phyloP scores from a whole-genome alignment of 2,329 filamentous ascomycete species.

The Rhytidhysteron rufulum region DNA sequence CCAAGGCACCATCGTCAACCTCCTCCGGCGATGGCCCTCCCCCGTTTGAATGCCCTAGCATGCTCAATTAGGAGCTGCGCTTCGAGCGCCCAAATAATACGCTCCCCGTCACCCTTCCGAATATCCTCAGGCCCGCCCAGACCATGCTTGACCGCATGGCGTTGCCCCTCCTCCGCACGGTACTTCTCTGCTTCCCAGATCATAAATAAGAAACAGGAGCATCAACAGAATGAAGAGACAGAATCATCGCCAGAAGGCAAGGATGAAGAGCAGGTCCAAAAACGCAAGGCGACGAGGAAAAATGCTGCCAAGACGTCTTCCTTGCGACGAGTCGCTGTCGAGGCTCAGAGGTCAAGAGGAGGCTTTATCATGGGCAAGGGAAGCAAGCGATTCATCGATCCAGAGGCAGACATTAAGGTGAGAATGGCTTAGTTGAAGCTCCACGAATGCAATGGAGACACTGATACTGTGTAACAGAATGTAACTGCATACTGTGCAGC shows the following conservation, averaged over 20 bases:
- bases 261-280: conserved; percentile 17
- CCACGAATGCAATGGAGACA: too few species aligned
- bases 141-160: conserved; percentile 1
- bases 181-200: conserved; percentile 10
- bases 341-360: conserved; percentile 65
- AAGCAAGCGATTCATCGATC: conserved; percentile 42
- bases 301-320: conserved; percentile 50
- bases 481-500: conserved; percentile 65
- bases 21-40: conserved; percentile 21
- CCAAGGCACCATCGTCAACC: conserved; percentile 2
- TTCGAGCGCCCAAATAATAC: conserved; percentile 5
- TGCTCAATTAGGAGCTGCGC: conserved; percentile 20
- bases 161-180: neutral
- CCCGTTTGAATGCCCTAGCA: conserved; percentile 17
- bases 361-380: conserved; percentile 49
- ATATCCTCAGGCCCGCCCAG: neutral
- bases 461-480: too few species aligned
- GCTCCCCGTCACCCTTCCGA: conserved; percentile 6
- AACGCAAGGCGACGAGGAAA: conserved; percentile 27
- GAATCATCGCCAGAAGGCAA: conserved; percentile 2
- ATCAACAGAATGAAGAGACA: conserved; percentile 4
- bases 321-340: conserved; percentile 77
- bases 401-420: conserved; percentile 44
- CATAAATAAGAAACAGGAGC: conserved; percentile 10
- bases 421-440: too few species aligned